phyloP scores from a whole-genome alignment of 345 rosid species.

The Aquilaria yunnanensis region DNA sequence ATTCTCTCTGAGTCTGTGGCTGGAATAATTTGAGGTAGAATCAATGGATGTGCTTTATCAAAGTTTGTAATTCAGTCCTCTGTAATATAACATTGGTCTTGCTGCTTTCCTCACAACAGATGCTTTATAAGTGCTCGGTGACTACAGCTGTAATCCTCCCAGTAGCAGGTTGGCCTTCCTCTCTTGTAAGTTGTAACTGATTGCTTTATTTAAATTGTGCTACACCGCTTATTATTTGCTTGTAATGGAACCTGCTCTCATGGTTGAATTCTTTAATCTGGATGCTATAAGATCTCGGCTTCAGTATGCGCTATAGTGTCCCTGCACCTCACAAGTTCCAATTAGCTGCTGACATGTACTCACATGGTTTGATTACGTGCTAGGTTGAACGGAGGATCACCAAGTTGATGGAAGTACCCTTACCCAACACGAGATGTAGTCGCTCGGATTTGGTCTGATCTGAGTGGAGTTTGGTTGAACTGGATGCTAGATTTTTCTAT shows the following conservation, averaged over 20 bases:
- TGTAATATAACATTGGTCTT: constrained; percentile 8
- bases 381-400: background rate
- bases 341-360: background rate
- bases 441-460: background rate
- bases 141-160: constrained; percentile 11
- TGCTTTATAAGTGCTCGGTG: constrained; percentile 13
- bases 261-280: background rate
- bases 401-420: background rate
- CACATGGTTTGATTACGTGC: constrained; percentile 1
- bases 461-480: constrained; percentile 4
- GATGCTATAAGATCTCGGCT: no score
- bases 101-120: constrained; percentile 19
- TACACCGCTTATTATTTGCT: background rate
- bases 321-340: no score
- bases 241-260: background rate
- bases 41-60: background rate
- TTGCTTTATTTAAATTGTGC: background rate
- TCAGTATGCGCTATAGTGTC: no score
- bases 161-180: constrained; percentile 15
- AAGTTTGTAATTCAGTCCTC: background rate
- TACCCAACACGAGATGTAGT: background rate
- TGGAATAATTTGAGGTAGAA: background rate
- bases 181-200: background rate
- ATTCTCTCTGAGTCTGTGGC: background rate
- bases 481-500: background rate